Conservation (phyloP, 768 basidiomycete genomes). For the Pleurotus giganteus region DNA sequence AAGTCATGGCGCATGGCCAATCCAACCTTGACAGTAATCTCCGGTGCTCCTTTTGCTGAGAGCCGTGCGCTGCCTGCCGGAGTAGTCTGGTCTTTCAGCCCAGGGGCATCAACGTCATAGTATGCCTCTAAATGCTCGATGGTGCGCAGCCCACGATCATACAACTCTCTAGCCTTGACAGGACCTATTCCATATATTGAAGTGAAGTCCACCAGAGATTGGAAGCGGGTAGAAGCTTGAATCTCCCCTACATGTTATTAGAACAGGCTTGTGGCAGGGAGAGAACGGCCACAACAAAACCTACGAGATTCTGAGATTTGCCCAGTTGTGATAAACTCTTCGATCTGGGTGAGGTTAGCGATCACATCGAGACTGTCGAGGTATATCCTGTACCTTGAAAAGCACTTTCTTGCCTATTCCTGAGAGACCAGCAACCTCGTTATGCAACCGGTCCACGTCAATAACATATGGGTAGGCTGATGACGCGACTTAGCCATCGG, state of each 20-base stretch:
- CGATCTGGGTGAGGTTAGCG: slow-evolving; percentile 6
- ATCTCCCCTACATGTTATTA: slow-evolving; percentile 45
- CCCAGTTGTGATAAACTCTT: slow-evolving; percentile 12
- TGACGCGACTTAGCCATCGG: background rate
- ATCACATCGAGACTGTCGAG: background rate
- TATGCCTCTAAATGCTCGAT: slow-evolving; percentile 68
- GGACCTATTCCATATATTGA: slow-evolving; percentile 76
- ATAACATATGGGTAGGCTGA: slow-evolving; percentile 13
- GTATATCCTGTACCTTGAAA: background rate
- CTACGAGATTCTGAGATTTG: slow-evolving; percentile 40
- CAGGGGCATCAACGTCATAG: slow-evolving; percentile 42
- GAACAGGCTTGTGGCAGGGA: too few relatives aligned
- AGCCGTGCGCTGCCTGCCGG: slow-evolving; percentile 13
- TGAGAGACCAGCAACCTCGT: slow-evolving; percentile 7
- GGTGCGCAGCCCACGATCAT: slow-evolving; percentile 62
- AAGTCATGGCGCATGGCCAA: slow-evolving; percentile 61
- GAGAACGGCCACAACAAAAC: too few relatives aligned
- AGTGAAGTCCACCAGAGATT: slow-evolving; percentile 54
- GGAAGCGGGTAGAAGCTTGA: slow-evolving; percentile 48
- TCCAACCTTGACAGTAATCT: slow-evolving; percentile 47
- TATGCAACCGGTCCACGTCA: background rate
- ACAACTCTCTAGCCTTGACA: slow-evolving; percentile 62
- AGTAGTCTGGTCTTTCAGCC: slow-evolving; percentile 9
- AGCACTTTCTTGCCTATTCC: slow-evolving; percentile 11
- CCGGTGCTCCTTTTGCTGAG: background rate